Base-by-base conservation (phyloP, 2,329 filamentous ascomycete species). In the Aspergillus aculeatus region DNA sequence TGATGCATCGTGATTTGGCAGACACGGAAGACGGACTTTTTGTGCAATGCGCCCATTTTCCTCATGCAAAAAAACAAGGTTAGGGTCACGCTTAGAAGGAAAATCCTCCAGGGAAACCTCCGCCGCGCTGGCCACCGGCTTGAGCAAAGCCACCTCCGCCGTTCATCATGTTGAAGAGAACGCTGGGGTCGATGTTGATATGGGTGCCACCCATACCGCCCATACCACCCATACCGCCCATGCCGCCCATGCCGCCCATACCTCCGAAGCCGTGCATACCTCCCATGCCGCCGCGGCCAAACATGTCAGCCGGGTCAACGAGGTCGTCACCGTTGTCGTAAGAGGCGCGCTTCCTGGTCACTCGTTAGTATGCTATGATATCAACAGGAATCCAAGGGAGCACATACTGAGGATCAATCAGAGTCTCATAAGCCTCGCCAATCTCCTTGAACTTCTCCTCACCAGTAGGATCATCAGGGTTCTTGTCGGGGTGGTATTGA, bases 381-480 rank as follows among this genome's bases (percentile, higher is more conserved):
- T 59, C 50, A 50, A 57, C 47, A 48, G 12, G 54, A 48, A 12
- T 1, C 50, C 47, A 41, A 47, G 32, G 21, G 47, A 54, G 23
- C 63, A 86, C 89, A 78, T 89, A 92, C 89, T 96, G 88, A 80
- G 92, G 83, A 78, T 99, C 95, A 73, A 91, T 96, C 78, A 99
- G 81, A 53, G 89, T 96, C 80, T 99, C 95, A 75, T 99, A 96
- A 47, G 94, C 94, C 81, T 99, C 95, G 70, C 92, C 91, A 74
- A 97, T 90, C 74, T 99, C 95, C 85, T 99, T 98, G 85, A 99
- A 99, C 72, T 91, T 88, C 70, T 92, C 94, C 63, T 95, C 95
- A 54, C 86, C 83, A 60, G 87, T 84, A 69, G 97, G 91, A 63
- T 89, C 91, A 61, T 78, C 73, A 1, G 89, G 91, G 79, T 98